phyloP scores from a whole-genome alignment of 2,329 filamentous ascomycete species.

The Pestalotiopsis sp. region DNA sequence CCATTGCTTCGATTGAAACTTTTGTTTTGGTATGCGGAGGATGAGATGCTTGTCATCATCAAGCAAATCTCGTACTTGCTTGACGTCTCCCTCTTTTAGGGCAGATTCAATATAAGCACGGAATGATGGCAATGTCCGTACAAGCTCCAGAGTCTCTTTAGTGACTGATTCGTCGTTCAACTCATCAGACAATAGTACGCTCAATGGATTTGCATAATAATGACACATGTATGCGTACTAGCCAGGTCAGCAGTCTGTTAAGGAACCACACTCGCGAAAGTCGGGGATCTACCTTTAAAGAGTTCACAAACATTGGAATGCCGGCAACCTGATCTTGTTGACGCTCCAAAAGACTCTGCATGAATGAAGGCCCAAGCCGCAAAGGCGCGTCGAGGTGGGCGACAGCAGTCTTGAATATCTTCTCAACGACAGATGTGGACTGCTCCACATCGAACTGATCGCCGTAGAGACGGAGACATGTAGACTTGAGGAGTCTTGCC shows the following conservation, averaged over 20 bases:
- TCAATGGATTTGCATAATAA: slow-evolving; percentile 79
- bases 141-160: slow-evolving; percentile 65
- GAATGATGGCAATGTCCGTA: slow-evolving; percentile 73
- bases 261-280: neutral
- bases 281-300: slow-evolving; percentile 60
- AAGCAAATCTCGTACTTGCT: slow-evolving; percentile 55
- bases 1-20: slow-evolving; percentile 38
- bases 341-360: slow-evolving; percentile 67
- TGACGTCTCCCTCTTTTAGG: slow-evolving; percentile 44
- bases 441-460: slow-evolving; percentile 78
- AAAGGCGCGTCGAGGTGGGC: slow-evolving; percentile 59
- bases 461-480: slow-evolving; percentile 68
- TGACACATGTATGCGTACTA: slow-evolving; percentile 86
- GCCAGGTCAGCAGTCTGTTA: neutral
- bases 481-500: slow-evolving; percentile 70
- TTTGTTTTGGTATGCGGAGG: slow-evolving; percentile 35
- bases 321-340: slow-evolving; percentile 79
- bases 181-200: slow-evolving; percentile 56
- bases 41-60: slow-evolving; percentile 61
- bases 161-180: slow-evolving; percentile 45
- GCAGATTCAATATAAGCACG: slow-evolving; percentile 52
- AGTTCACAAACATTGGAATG: slow-evolving; percentile 71
- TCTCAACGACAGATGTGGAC: slow-evolving; percentile 71
- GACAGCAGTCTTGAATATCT: slow-evolving; percentile 68
- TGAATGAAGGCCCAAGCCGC: slow-evolving; percentile 65